Conservation (phyloP, 306 rosid species). For the Erythrophleum fordii region DNA sequence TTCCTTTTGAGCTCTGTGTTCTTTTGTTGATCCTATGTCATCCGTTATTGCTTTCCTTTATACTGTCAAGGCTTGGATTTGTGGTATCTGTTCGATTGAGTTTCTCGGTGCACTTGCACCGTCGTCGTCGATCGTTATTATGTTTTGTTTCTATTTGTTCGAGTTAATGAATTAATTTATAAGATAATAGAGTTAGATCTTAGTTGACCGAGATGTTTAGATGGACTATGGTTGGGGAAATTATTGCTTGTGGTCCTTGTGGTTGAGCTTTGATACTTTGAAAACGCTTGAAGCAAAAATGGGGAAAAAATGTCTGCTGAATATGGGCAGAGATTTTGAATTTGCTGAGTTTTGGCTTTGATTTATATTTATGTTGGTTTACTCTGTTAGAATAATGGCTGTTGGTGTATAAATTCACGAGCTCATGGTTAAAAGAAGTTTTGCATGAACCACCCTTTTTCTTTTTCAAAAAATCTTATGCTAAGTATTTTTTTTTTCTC, state of each 20-base stretch:
- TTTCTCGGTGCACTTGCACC: background rate
- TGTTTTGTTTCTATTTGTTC: background rate
- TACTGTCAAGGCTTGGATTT: background rate
- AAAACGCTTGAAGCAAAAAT: background rate
- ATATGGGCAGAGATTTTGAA: background rate
- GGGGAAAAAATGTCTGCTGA: background rate
- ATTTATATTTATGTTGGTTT: background rate
- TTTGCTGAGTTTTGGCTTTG: background rate
- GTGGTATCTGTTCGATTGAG: constrained; percentile 4
- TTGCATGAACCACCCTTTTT: background rate
- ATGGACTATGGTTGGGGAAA: background rate
- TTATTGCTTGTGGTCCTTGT: background rate
- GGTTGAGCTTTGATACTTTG: background rate
- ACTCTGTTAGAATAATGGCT: background rate
- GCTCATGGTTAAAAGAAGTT: background rate
- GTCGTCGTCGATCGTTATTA: constrained; percentile 10
- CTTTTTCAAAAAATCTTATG: background rate
- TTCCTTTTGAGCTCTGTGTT: background rate
- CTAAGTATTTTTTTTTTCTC: background rate
- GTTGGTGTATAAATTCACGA: background rate
- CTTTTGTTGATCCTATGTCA: background rate
- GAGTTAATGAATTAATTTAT: background rate
- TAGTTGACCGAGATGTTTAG: background rate
- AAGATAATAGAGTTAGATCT: background rate
- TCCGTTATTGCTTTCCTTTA: background rate